These are phyloP conservation scores for Aristolochia contorta DNA, from an alignment of 164 flowering plant genomes.

Conservation along the genomic window DNA sequence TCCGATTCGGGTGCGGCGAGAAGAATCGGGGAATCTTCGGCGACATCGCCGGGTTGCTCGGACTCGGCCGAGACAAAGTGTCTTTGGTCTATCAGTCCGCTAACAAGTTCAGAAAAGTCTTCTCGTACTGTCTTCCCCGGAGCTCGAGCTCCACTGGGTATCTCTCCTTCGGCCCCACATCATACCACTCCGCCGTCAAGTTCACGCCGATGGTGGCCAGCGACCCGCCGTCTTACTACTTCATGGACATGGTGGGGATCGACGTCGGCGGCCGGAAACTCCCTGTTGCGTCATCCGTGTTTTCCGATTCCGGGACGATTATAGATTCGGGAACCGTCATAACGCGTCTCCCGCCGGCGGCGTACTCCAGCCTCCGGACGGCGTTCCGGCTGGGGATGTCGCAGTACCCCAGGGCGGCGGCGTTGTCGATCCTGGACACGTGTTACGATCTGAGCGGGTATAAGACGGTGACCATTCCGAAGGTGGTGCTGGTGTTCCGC, in stretches of 20 bases:
- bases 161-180: conserved; percentile 19
- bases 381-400: conserved; percentile 37
- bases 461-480: conserved; percentile 13
- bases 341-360: conserved; percentile 37
- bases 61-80: conserved; percentile 35
- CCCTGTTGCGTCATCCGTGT: conserved; percentile 12
- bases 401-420: conserved; percentile 24
- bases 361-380: conserved; percentile 28
- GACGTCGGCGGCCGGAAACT: conserved; percentile 22
- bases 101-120: conserved; percentile 21
- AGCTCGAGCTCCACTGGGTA: conserved; percentile 26
- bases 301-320: conserved; percentile 19
- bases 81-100: conserved; percentile 42
- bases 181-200: neutral
- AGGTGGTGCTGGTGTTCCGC: conserved; percentile 14
- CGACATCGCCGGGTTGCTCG: conserved; percentile 37
- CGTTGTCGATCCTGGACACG: conserved; percentile 46
- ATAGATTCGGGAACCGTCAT: conserved; percentile 64
- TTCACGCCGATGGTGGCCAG: conserved; percentile 17
- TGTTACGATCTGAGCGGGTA: conserved; percentile 40
- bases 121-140: conserved; percentile 51
- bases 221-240: conserved; percentile 22
- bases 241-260: conserved; percentile 19
- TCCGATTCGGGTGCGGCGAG: conserved; percentile 53
- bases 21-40: conserved; percentile 41